These are phyloP conservation scores for Paramyrothecium sp. DNA, from an alignment of 2,329 filamentous ascomycete genomes.

Conservation along the genomic window DNA sequence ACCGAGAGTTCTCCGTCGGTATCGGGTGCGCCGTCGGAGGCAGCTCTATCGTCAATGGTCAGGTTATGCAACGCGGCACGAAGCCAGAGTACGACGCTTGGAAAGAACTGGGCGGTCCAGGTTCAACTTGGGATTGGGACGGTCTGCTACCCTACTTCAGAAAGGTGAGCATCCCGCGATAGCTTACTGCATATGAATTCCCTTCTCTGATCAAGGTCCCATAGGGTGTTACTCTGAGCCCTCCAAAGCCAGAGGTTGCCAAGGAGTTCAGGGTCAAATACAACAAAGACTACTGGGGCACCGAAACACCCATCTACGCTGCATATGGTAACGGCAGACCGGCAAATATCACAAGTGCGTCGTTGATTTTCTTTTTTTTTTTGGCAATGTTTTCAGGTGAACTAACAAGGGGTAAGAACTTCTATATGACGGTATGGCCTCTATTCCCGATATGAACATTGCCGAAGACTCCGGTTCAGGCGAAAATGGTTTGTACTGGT, in stretches of 20 bases:
- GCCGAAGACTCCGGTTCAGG: constrained; percentile 20
- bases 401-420: constrained; percentile 5
- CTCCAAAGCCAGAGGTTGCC: constrained; percentile 10
- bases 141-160: constrained; percentile 41
- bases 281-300: constrained; percentile 16
- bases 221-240: constrained; percentile 15
- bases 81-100: constrained; percentile 42
- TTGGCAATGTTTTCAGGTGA: no score
- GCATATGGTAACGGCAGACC: constrained; percentile 11
- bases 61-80: constrained; percentile 33
- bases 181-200: no score
- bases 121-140: constrained; percentile 30
- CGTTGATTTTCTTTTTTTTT: neutral
- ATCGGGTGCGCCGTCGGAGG: constrained; percentile 36
- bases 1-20: constrained; percentile 20
- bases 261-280: constrained; percentile 16
- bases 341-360: constrained; percentile 13
- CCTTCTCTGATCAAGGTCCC: neutral
- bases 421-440: constrained; percentile 20
- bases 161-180: constrained; percentile 28
- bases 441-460: constrained; percentile 20
- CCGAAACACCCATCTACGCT: constrained; percentile 13
- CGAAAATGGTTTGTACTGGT: constrained; percentile 23
- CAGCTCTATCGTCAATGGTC: constrained; percentile 35
- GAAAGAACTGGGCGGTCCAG: constrained; percentile 41